These are phyloP conservation scores for Epichloe uncinata DNA, from an alignment of 2,329 filamentous ascomycete genomes.

Conservation along the genomic window DNA sequence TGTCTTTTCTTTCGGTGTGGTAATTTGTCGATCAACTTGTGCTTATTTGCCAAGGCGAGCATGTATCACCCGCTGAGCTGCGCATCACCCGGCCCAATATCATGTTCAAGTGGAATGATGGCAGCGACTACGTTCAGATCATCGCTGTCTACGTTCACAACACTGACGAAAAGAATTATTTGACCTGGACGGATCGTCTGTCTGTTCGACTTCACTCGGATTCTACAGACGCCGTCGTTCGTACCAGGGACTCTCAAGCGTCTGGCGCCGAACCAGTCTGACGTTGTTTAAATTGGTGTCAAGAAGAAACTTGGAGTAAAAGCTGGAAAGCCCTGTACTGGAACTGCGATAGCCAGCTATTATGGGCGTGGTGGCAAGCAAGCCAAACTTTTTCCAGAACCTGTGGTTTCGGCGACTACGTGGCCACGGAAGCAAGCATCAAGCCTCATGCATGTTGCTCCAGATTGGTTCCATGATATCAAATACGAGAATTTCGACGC, in stretches of 20 bases:
- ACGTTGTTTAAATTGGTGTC: constrained; percentile 4
- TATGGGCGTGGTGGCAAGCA: neutral
- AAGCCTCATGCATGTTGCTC: neutral
- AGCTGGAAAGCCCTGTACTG: neutral
- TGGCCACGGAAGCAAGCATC: neutral
- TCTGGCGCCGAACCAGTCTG: constrained; percentile 2
- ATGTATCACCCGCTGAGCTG: no score
- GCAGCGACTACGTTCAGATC: no score
- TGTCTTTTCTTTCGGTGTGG: no score
- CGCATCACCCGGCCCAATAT: no score
- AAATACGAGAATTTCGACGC: constrained; percentile 42
- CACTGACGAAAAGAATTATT: neutral
- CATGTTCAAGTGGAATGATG: no score
- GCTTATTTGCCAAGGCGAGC: no score
- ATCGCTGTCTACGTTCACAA: no score
- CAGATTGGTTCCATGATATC: constrained; percentile 35
- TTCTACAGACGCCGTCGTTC: neutral
- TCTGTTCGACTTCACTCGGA: constrained; percentile 2
- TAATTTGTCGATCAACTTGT: no score
- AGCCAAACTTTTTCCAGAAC: neutral
- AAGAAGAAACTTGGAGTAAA: constrained; percentile 2
- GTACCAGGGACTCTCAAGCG: constrained; percentile 2
- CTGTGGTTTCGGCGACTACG: constrained; percentile 1
- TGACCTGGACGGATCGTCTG: constrained; percentile 1
- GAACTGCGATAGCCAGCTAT: neutral